Percentiles rank a stretch among this genome's conserved stretches.
Evolutionary conservation across 2,329 filamentous ascomycete species (phyloP).

Genomic region (Tetracladium maxilliforme): DNA sequence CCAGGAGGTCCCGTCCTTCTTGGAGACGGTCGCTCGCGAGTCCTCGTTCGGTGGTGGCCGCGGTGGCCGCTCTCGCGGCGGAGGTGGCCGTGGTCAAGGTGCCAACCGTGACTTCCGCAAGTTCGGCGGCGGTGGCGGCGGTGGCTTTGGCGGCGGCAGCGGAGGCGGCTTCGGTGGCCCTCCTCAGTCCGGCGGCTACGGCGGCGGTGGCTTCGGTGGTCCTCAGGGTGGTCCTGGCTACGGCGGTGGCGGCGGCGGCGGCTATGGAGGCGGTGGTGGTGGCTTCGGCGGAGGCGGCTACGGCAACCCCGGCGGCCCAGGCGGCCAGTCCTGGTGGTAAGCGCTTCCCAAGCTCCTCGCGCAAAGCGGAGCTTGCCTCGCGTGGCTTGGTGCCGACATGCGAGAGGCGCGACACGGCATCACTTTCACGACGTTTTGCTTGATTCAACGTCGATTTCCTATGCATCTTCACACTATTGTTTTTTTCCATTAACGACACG

Average conservation of each 20-base stretch:
- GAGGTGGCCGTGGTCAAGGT: conserved; percentile 48
- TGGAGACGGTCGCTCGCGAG: conserved; percentile 95
- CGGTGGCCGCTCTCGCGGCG: too few species aligned
- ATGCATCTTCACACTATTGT: conserved; percentile 1
- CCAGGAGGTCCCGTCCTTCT: conserved; percentile 86
- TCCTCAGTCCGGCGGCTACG: conserved; percentile 16
- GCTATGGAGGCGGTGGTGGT: conserved; percentile 23
- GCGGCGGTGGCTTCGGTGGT: conserved; percentile 29
- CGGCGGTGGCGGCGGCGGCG: conserved; percentile 19
- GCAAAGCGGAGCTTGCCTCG: background rate
- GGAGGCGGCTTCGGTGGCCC: conserved; percentile 17
- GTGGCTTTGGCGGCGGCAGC: conserved; percentile 25
- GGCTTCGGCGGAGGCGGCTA: conserved; percentile 29
- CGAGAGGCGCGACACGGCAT: background rate
- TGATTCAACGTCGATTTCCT: conserved; percentile 1
- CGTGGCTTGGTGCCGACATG: background rate
- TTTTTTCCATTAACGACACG: conserved; percentile 2
- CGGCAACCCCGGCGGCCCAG: conserved; percentile 35
- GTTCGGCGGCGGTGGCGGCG: conserved; percentile 42
- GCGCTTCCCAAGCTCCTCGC: conserved; percentile 5
- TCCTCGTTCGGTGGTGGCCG: conserved; percentile 63
- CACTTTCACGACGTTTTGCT: background rate
- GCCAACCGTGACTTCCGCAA: conserved; percentile 86
- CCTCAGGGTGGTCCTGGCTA: conserved; percentile 26
- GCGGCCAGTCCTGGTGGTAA: conserved; percentile 41